A percentile compares a stretch with the other conserved stretches of the same genome.
phyloP scores from a whole-genome alignment of 163 green algal species.

The Botryococcus braunii region DNA sequence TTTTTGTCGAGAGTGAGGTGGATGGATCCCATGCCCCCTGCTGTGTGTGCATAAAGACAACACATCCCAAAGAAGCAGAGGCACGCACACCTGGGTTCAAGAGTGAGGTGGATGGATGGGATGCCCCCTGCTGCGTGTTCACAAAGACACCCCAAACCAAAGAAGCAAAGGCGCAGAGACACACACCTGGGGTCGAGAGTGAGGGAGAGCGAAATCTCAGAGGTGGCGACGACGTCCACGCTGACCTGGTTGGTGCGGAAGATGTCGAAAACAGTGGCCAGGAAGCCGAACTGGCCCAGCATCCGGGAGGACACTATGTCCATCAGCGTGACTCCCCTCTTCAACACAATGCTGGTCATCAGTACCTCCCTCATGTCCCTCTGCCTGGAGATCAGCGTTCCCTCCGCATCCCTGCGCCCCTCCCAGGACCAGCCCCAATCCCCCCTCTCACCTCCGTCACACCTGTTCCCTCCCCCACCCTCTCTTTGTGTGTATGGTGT shows the following conservation, averaged over 20 bases:
- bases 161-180: background rate
- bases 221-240: slow-evolving; percentile 92
- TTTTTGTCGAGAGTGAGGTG: no score
- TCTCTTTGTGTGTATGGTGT: no score
- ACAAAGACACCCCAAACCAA: no score
- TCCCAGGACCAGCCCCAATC: background rate
- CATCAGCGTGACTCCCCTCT: slow-evolving; percentile 88
- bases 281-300: slow-evolving; percentile 86
- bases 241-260: slow-evolving; percentile 76
- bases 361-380: slow-evolving; percentile 72
- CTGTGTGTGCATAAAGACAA: no score
- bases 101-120: no score
- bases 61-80: no score
- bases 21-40: no score
- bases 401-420: slow-evolving; percentile 40
- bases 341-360: slow-evolving; percentile 93
- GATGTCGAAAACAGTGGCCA: slow-evolving; percentile 83
- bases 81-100: no score
- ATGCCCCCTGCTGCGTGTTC: no score
- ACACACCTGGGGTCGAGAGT: slow-evolving; percentile 84
- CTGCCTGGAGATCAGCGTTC: slow-evolving; percentile 76
- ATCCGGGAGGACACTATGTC: slow-evolving; percentile 90
- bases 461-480: no score
- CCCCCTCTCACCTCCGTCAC: no score
- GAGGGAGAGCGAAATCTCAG: slow-evolving; percentile 83